Evolutionary conservation across 345 rosid species (phyloP), one percentile per base, ranked within the genome.

Genomic region (Brassica carinata): DNA sequence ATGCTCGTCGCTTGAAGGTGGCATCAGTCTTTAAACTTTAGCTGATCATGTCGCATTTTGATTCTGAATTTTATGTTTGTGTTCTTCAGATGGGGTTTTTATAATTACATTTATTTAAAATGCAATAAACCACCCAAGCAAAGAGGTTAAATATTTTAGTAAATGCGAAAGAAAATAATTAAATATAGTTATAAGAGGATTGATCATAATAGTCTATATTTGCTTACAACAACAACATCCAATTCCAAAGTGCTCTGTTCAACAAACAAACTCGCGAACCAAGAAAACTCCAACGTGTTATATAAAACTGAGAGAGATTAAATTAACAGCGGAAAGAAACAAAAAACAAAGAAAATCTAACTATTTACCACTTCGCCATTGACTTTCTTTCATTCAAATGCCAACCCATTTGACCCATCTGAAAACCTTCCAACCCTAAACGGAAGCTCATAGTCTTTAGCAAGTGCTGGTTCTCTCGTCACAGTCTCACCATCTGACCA

Each of bases 381-480:
- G 55, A 18, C 43, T 4, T n/a, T 59, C 7, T 5, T 43, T 30
- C n/a, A 30, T 38, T 93, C 88, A 93, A 64, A 96, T 83, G 70
- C 99, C 99, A 9, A 93, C 98, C 99, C 99, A 93, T 66, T 90
- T 96, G 51, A 96, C 96, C 98, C 99, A 96, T 88, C 91, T 86
- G 87, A 96, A 96, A 89, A 59, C 78, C 91, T 81, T 57, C 98
- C 91, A 5, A 91, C 93, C 85, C 93, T 85, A 85, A 90, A 91
- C 18, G 99, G 99, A 61, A 96, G 82, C 79, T 82, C 93, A 13
- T 93, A 96, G 87, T 96, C 98, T 85, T 96, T 93, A 40, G 90
- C 78, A 36, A 96, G 85, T 5, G 90, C 93, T 8, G 92, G 94
- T 69, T 96, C 99, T 83, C 99, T 91, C 79, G 91, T 91, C 5